Percentiles rank a stretch among this genome's conserved stretches.
These are phyloP conservation scores for Aphanoascus verrucosus DNA, from an alignment of 2,329 filamentous ascomycete species.

Conservation along the genomic window DNA sequence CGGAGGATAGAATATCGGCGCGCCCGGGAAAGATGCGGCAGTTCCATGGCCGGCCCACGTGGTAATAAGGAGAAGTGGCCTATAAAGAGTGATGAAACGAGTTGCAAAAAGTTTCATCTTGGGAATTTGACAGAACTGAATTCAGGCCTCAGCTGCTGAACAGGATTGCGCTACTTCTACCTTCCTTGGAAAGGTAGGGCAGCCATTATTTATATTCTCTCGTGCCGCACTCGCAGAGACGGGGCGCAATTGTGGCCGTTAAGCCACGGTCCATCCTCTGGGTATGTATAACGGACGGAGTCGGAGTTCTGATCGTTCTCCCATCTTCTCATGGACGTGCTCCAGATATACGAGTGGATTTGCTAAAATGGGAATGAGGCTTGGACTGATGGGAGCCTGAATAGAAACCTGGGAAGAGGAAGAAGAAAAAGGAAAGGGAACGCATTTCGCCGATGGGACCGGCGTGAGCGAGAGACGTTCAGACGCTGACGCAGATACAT, in stretches of 20 bases:
- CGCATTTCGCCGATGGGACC: neutral
- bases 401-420: neutral
- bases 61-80: conserved; percentile 2
- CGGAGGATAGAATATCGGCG: conserved; percentile 8
- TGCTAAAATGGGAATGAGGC: neutral
- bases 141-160: too few relatives aligned
- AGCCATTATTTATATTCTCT: too few relatives aligned
- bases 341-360: neutral
- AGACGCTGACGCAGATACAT: neutral
- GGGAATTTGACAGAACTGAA: neutral
- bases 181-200: too few relatives aligned
- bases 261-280: neutral
- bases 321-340: neutral
- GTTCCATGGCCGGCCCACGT: neutral
- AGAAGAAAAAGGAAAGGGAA: neutral
- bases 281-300: neutral
- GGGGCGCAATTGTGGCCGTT: neutral
- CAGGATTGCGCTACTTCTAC: too few relatives aligned
- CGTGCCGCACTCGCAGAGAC: too few relatives aligned
- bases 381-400: neutral
- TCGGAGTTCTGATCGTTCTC: neutral
- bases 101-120: conserved; percentile 1
- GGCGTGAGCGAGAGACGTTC: neutral
- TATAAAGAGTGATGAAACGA: conserved; percentile 3
- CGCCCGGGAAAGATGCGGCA: neutral